phyloP scores from a whole-genome alignment of 164 flowering plant genomes.

The Stephania yunnanensis region DNA sequence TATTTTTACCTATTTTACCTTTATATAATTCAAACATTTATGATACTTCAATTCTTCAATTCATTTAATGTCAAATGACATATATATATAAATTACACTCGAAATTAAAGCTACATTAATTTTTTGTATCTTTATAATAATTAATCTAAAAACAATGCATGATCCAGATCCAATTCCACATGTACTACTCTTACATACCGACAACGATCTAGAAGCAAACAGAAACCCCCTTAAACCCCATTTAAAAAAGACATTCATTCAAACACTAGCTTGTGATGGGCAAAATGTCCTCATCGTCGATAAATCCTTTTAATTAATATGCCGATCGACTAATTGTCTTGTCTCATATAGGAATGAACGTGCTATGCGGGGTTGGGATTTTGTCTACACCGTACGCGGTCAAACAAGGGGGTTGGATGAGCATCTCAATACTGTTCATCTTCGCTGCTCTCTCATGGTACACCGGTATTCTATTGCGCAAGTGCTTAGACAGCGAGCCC shows the following conservation, averaged over 20 bases:
- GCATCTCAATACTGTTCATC: slow-evolving; percentile 54
- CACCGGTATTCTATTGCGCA: slow-evolving; percentile 85
- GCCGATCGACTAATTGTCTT: neutral
- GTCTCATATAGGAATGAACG: slow-evolving; percentile 67
- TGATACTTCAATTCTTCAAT: no score
- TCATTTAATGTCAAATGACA: no score
- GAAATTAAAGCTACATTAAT: no score
- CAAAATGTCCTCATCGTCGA: neutral
- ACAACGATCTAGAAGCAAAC: neutral
- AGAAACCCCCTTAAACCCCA: neutral
- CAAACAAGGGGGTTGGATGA: slow-evolving; percentile 88
- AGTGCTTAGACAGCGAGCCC: slow-evolving; percentile 84
- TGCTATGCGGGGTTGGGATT: slow-evolving; percentile 94
- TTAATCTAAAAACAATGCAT: neutral
- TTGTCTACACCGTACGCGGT: slow-evolving; percentile 88
- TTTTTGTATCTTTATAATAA: neutral
- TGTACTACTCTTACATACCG: neutral
- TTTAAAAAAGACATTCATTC: no score
- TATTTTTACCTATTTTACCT: no score
- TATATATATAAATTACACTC: no score
- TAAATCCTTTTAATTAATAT: neutral
- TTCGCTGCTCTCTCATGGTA: slow-evolving; percentile 76
- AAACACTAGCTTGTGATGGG: neutral
- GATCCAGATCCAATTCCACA: neutral
- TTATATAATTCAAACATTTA: no score